A percentile compares a stretch with the other conserved stretches of the same genome.
phyloP scores from a whole-genome alignment of 345 rosid genomes.

The Stellera chamaejasme region DNA sequence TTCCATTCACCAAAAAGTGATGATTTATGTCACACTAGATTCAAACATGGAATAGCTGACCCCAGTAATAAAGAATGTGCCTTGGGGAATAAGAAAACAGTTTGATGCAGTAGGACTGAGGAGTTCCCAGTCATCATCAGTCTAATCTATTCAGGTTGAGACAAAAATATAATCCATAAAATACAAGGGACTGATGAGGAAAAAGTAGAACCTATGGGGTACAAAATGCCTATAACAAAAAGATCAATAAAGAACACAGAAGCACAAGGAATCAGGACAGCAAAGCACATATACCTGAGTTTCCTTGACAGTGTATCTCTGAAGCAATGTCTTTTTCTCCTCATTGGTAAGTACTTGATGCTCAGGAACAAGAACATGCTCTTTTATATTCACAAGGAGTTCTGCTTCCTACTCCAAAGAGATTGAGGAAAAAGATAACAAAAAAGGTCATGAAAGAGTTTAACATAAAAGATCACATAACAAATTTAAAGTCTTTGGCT shows the following conservation, averaged over 20 bases:
- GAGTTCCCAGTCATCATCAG: too few relatives aligned
- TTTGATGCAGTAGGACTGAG: too few relatives aligned
- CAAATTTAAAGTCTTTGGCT: neutral
- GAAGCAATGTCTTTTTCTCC: conserved; percentile 75
- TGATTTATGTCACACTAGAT: too few relatives aligned
- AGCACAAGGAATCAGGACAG: neutral
- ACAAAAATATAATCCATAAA: neutral
- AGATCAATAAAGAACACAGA: too few relatives aligned
- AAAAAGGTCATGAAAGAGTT: neutral
- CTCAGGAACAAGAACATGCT: conserved; percentile 72
- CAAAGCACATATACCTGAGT: conserved; percentile 47
- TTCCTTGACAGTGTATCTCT: conserved; percentile 75
- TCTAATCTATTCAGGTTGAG: neutral
- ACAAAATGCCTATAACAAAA: too few relatives aligned
- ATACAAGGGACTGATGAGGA: neutral
- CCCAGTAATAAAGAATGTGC: neutral
- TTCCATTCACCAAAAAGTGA: conserved; percentile 6
- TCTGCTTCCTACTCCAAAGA: conserved; percentile 50
- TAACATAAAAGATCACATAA: neutral
- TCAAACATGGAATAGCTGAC: too few relatives aligned
- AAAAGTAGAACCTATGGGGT: too few relatives aligned
- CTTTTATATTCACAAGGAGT: conserved; percentile 63
- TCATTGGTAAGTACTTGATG: conserved; percentile 63
- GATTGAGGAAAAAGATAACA: neutral
- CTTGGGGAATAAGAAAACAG: neutral